Conservation (phyloP, 2,329 filamentous ascomycete genomes). For the Penicillium sp. region DNA sequence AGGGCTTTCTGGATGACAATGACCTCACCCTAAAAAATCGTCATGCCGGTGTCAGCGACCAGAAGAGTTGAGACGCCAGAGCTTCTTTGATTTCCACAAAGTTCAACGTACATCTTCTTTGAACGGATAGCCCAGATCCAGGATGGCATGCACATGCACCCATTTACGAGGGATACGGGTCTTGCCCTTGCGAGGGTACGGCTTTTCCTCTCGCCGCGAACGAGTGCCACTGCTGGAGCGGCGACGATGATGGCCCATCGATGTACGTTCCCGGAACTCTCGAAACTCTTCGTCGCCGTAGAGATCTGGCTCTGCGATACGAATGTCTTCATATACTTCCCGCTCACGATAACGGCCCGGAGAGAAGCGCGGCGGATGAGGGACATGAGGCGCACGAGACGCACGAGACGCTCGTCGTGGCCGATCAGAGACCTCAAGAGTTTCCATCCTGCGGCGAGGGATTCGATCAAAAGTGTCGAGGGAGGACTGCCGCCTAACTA, state of each 20-base stretch:
- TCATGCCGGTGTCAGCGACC: background rate
- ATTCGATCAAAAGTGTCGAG: slow-evolving; percentile 84
- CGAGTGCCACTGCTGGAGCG: slow-evolving; percentile 39
- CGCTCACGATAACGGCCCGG: slow-evolving; percentile 55
- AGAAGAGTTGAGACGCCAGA: too few species aligned
- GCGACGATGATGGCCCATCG: slow-evolving; percentile 41
- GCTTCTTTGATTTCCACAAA: background rate
- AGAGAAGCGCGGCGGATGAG: slow-evolving; percentile 32
- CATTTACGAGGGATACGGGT: slow-evolving; percentile 78
- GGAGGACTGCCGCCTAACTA: slow-evolving; percentile 77
- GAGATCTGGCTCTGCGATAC: slow-evolving; percentile 59
- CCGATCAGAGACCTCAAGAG: slow-evolving; percentile 34
- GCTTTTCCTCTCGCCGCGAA: slow-evolving; percentile 33
- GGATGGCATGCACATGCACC: slow-evolving; percentile 72
- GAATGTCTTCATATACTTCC: slow-evolving; percentile 60
- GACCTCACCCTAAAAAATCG: slow-evolving; percentile 58
- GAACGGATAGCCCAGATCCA: slow-evolving; percentile 79
- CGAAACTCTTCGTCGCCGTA: slow-evolving; percentile 69
- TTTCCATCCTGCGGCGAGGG: slow-evolving; percentile 50
- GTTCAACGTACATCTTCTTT: slow-evolving; percentile 65
- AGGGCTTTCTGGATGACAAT: slow-evolving; percentile 79
- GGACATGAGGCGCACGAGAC: slow-evolving; percentile 61
- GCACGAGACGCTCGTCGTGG: slow-evolving; percentile 52
- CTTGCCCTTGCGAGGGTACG: slow-evolving; percentile 76
- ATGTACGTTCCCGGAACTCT: slow-evolving; percentile 58